Evolutionary conservation across 2,329 filamentous ascomycete species (phyloP).

Genomic region (Fusarium oxysporum): DNA sequence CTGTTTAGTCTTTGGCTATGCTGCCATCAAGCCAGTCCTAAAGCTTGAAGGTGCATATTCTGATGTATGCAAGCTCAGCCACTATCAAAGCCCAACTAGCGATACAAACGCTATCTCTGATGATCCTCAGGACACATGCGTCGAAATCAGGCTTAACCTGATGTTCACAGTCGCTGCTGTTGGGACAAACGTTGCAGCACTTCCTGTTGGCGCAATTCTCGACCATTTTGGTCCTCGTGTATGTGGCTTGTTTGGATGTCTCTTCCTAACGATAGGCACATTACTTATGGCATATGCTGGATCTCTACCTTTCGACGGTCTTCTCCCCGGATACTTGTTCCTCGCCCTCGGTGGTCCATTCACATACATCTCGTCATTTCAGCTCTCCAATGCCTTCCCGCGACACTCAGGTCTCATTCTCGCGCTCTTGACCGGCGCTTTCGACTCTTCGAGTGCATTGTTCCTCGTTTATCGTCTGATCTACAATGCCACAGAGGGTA

Average conservation of each 20-base stretch:
- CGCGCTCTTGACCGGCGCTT: constrained; percentile 82
- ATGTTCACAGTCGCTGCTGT: constrained; percentile 95
- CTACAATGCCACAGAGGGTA: constrained; percentile 67
- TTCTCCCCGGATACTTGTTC: constrained; percentile 79
- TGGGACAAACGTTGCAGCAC: constrained; percentile 85
- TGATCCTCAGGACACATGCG: constrained; percentile 52
- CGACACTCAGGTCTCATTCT: constrained; percentile 81
- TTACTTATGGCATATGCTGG: constrained; percentile 75
- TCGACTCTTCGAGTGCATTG: constrained; percentile 83
- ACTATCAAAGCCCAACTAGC: constrained; percentile 12
- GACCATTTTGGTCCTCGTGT: constrained; percentile 84
- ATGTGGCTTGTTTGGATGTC: constrained; percentile 77
- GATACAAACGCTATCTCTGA: constrained; percentile 30
- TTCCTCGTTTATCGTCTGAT: constrained; percentile 80
- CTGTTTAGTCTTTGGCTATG: constrained; percentile 78
- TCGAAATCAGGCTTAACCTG: constrained; percentile 76
- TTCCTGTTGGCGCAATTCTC: constrained; percentile 86
- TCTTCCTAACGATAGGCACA: constrained; percentile 75
- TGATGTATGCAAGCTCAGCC: constrained; percentile 63
- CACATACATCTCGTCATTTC: constrained; percentile 85
- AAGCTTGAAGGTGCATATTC: constrained; percentile 78
- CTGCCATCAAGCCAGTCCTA: constrained; percentile 84
- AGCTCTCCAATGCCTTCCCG: constrained; percentile 86
- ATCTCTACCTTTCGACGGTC: constrained; percentile 75
- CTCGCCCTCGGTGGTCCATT: constrained; percentile 84